Conservation (phyloP, 2,329 filamentous ascomycete species). For the Pyricularia sp. region DNA sequence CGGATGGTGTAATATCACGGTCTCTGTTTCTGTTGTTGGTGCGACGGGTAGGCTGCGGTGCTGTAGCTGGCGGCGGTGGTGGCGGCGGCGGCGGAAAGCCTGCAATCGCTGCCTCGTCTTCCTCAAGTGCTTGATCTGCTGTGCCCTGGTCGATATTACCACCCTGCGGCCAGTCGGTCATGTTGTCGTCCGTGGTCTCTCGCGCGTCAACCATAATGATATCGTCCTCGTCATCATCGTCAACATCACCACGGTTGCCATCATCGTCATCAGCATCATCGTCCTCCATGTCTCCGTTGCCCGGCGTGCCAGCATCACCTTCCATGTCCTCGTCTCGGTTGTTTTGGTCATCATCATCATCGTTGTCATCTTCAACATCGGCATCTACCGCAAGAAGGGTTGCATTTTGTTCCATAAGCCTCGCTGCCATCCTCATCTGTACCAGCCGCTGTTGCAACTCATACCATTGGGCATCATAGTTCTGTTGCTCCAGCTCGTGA, state of each 20-base stretch:
- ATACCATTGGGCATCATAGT: slow-evolving; percentile 7
- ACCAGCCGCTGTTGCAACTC: not conserved
- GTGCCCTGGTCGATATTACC: slow-evolving; percentile 19
- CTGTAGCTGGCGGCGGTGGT: slow-evolving; percentile 46
- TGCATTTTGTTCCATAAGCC: not conserved
- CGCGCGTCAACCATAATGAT: slow-evolving; percentile 48
- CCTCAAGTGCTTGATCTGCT: slow-evolving; percentile 58
- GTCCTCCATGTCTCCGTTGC: slow-evolving; percentile 7
- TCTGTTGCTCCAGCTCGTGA: slow-evolving; percentile 55
- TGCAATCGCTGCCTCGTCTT: slow-evolving; percentile 68
- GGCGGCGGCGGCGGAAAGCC: slow-evolving; percentile 61
- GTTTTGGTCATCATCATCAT: slow-evolving; percentile 10
- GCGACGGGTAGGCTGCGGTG: slow-evolving; percentile 30
- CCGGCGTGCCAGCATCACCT: slow-evolving; percentile 9
- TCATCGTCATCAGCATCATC: slow-evolving; percentile 33
- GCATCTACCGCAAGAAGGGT: slow-evolving; percentile 20
- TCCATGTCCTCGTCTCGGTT: slow-evolving; percentile 19
- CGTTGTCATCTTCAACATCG: slow-evolving; percentile 26
- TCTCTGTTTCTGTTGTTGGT: slow-evolving; percentile 27
- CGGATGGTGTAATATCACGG: slow-evolving; percentile 58
- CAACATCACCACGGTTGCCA: slow-evolving; percentile 22
- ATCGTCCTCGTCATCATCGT: slow-evolving; percentile 41
- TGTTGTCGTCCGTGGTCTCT: slow-evolving; percentile 33
- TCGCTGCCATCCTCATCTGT: not conserved
- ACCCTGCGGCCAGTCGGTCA: slow-evolving; percentile 35